Evolutionary conservation across 495 filamentous ascomycete genomes (phyloP), one percentile per base, ranked within the genome.

Genomic region (Penicillium subrubescens): DNA sequence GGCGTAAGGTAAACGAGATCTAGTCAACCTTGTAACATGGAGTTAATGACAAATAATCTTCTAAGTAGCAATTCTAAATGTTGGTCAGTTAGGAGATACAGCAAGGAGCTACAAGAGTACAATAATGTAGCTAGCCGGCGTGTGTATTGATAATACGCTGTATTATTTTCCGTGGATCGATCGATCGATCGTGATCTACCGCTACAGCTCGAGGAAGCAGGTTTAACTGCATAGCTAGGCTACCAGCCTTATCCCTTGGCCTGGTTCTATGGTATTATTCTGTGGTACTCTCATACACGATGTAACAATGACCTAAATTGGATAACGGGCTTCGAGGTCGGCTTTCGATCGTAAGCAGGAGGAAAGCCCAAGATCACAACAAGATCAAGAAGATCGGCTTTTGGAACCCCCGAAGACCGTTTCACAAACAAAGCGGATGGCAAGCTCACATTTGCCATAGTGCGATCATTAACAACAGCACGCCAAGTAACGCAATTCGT

Each of bases 171-270:
- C 23, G 33, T 8, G 33, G 50, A 53, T 57, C 15, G n/a, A 57
- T 43, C 55, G 55, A 39, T 39, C 55, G 55, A 57, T 57, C 55
- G 21, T 14, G 39, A 39, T 58, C 39, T 35, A 29, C 25, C 55
- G 2, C 19, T 25, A 58, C 50, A 27, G 29, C 50, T 52, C 50
- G 10, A 25, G 50, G 34, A 58, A 58, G 55, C 34, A 58, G 34
- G 34, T 41, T 43, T 43, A 17, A 43, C 19, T 21, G 55, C 39
- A 29, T 52, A 31, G 3, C 17, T 52, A 27, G 50, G 50, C 50
- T 5, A 1, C 1, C 25, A 31, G 29, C 23, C 50, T 52, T 6
- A 52, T 29, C 50, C 23, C 50, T 44, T 44, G 39, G 14, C 39
- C 4, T 6, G 17, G 5, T 8, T 19, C 41, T 44, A 19, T 19